phyloP scores from a whole-genome alignment of 2,329 filamentous ascomycete genomes.

The Aspergillus calidoustus region DNA sequence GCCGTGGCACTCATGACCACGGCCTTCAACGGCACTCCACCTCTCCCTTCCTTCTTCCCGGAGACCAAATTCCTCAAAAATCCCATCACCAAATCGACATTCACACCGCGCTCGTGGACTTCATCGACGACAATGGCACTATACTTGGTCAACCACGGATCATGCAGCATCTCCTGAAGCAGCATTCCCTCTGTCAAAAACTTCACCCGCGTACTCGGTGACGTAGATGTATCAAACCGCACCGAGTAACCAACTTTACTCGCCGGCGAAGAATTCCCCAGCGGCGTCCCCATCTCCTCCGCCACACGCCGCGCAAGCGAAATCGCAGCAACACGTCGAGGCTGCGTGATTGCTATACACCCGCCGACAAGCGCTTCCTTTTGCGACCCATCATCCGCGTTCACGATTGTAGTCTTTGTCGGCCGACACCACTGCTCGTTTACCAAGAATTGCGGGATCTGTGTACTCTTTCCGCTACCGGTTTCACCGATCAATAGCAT shows the following conservation, averaged over 20 bases:
- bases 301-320: conserved; percentile 87
- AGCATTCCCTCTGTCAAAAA: conserved; percentile 97
- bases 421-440: conserved; percentile 77
- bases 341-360: conserved; percentile 91
- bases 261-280: conserved; percentile 62
- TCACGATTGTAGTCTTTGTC: conserved; percentile 56
- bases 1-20: conserved; percentile 97
- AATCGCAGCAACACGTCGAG: conserved; percentile 89
- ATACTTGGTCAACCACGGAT: conserved; percentile 81
- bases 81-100: conserved; percentile 87
- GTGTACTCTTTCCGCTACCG: conserved; percentile 94
- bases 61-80: conserved; percentile 80
- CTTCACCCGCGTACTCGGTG: conserved; percentile 84
- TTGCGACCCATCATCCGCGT: conserved; percentile 28
- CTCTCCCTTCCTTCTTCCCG: conserved; percentile 62
- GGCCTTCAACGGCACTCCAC: conserved; percentile 79
- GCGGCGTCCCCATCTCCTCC: conserved; percentile 73
- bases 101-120: conserved; percentile 93
- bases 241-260: conserved; percentile 88
- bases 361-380: conserved; percentile 66
- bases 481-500: conserved; percentile 91
- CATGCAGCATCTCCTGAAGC: conserved; percentile 86
- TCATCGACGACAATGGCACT: conserved; percentile 93
- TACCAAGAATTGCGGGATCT: conserved; percentile 88
- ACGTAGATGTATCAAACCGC: conserved; percentile 85